A percentile compares a stretch with the other conserved stretches of the same genome.
These are phyloP conservation scores for Ustilago cynodontis DNA, from an alignment of 1,284 basidiomycete genomes.

Conservation along the genomic window DNA sequence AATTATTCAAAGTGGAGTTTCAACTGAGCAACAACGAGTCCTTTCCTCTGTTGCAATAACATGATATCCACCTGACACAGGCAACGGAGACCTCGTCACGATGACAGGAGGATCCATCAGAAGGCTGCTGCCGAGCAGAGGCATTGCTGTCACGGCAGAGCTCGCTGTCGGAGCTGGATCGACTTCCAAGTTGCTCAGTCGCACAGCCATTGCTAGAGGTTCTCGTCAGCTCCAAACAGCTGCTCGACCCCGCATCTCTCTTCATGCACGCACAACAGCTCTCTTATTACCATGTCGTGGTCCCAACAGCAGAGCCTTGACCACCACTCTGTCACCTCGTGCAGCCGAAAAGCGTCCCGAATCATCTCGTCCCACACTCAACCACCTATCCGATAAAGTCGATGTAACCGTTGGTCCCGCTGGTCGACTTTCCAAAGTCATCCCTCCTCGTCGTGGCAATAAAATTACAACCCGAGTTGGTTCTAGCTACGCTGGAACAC, in stretches of 20 bases:
- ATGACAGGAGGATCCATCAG: not conserved
- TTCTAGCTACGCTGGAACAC: constrained; percentile 65
- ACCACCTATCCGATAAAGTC: constrained; percentile 58
- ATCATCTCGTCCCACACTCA: constrained; percentile 23
- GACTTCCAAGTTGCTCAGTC: not conserved
- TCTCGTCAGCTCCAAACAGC: not conserved
- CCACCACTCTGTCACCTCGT: not conserved
- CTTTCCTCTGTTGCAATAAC: not conserved
- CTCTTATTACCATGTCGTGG: too few species aligned
- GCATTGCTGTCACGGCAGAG: not conserved
- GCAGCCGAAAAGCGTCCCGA: constrained; percentile 24
- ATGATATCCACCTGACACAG: not conserved
- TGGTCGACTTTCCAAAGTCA: constrained; percentile 60
- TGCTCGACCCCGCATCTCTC: not conserved
- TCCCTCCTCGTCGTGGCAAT: constrained; percentile 40
- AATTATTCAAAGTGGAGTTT: not conserved
- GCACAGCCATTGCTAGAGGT: not conserved
- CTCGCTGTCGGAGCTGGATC: not conserved
- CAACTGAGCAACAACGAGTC: too few species aligned
- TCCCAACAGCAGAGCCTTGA: not conserved
- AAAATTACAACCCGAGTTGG: constrained; percentile 63
- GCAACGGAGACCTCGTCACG: not conserved
- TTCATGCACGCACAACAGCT: not conserved
- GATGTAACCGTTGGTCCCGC: constrained; percentile 54
- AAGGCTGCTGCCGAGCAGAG: not conserved